Conservation (phyloP, 495 filamentous ascomycete genomes). For the Aspergillus steynii region DNA sequence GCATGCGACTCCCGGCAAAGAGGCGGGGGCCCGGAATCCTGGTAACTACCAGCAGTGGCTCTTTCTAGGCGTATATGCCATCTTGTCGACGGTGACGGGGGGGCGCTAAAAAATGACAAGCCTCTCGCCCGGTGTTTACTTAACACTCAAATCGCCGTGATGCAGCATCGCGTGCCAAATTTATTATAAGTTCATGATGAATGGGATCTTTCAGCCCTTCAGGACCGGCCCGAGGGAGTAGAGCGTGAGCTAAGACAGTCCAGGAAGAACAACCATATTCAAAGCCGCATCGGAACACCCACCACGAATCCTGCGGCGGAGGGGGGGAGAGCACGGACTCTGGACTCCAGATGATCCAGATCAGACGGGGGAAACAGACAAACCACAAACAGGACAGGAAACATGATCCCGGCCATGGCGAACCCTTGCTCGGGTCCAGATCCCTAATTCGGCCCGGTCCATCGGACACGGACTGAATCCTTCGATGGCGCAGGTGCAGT, state of each 20-base stretch:
- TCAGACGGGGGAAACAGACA: background rate
- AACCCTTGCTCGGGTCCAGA: background rate
- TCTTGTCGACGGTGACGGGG: too few species aligned
- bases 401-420: background rate
- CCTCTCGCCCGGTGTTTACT: too few species aligned
- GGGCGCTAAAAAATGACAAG: too few species aligned
- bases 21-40: too few species aligned
- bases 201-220: background rate
- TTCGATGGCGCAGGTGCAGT: conserved; percentile 9
- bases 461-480: background rate
- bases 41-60: too few species aligned
- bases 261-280: background rate
- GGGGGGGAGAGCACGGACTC: background rate
- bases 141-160: too few species aligned
- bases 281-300: background rate
- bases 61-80: too few species aligned
- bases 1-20: too few species aligned
- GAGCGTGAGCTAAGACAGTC: background rate
- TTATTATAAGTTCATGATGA: background rate
- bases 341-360: background rate
- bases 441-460: background rate
- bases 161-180: too few species aligned
- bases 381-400: background rate
- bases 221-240: background rate
- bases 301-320: background rate